Evolutionary conservation across 192 early-diverging fungal species (phyloP).

Genomic region (Coemansia erecta): DNA sequence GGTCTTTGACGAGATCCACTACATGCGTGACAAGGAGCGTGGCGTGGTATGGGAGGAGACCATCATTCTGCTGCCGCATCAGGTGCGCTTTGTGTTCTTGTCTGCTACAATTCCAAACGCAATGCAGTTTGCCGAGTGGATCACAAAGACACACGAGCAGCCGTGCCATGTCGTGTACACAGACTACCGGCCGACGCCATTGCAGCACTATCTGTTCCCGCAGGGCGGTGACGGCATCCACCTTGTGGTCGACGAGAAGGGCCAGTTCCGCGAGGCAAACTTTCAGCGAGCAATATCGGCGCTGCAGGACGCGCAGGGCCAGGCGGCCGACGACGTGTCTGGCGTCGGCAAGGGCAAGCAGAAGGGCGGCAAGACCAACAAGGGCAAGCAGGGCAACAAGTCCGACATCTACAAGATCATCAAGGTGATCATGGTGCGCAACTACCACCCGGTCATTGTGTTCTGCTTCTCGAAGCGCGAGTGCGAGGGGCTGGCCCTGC

Average conservation of each 20-base stretch:
- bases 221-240: constrained; percentile 90
- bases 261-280: constrained; percentile 91
- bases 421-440: constrained; percentile 91
- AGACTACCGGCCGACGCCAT: constrained; percentile 92
- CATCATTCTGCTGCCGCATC: constrained; percentile 89
- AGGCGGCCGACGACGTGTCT: constrained; percentile 54
- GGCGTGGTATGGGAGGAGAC: constrained; percentile 99
- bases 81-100: constrained; percentile 90
- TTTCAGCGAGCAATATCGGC: constrained; percentile 86
- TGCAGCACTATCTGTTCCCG: constrained; percentile 97
- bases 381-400: constrained; percentile 60
- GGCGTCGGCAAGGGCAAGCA: constrained; percentile 52
- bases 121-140: constrained; percentile 99
- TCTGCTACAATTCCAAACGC: constrained; percentile 99
- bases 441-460: constrained; percentile 98
- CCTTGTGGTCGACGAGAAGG: constrained; percentile 94
- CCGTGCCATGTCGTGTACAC: constrained; percentile 99
- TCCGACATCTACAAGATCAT: constrained; percentile 93
- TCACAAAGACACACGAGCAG: constrained; percentile 90
- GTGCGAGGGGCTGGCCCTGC: constrained; percentile 87
- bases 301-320: constrained; percentile 64
- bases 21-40: constrained; percentile 95
- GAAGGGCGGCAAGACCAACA: constrained; percentile 56
- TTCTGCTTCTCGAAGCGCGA: constrained; percentile 94
- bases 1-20: constrained; percentile 98